A percentile compares a stretch with the other conserved stretches of the same genome.
Evolutionary conservation across 768 basidiomycete species (phyloP).

Genomic region (Mrakia frigida): DNA sequence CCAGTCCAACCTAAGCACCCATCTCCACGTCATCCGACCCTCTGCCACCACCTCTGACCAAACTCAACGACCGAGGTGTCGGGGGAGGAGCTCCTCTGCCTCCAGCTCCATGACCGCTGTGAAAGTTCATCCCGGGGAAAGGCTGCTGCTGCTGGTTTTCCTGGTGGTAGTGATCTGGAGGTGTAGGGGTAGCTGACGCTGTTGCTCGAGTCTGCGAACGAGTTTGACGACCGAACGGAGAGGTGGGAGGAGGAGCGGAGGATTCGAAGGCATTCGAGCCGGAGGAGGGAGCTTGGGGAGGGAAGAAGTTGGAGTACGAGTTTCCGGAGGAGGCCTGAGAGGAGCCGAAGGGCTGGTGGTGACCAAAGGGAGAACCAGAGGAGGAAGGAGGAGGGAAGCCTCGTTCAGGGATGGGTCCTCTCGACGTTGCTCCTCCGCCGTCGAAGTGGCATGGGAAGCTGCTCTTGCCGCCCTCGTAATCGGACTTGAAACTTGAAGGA

Average conservation of each 20-base stretch:
- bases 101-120: not conserved
- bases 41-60: not conserved
- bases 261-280: not conserved
- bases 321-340: not conserved
- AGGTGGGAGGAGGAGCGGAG: not conserved
- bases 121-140: not conserved
- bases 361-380: not conserved
- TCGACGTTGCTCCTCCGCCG: not conserved
- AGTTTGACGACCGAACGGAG: conserved; percentile 16
- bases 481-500: conserved; percentile 1
- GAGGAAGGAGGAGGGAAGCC: conserved; percentile 22
- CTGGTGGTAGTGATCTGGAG: not conserved
- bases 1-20: not conserved
- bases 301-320: conserved; percentile 7
- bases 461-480: conserved; percentile 2
- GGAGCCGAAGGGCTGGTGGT: conserved; percentile 1
- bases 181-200: not conserved
- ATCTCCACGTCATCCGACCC: conserved; percentile 28
- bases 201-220: conserved; percentile 22
- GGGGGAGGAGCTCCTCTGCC: conserved; percentile 11
- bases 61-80: conserved; percentile 2
- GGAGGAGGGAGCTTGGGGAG: not conserved
- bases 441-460: not conserved
- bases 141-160: not conserved
- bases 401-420: conserved; percentile 6